Base-by-base conservation (phyloP, 768 basidiomycete species). In the Grammothele lineata region DNA sequence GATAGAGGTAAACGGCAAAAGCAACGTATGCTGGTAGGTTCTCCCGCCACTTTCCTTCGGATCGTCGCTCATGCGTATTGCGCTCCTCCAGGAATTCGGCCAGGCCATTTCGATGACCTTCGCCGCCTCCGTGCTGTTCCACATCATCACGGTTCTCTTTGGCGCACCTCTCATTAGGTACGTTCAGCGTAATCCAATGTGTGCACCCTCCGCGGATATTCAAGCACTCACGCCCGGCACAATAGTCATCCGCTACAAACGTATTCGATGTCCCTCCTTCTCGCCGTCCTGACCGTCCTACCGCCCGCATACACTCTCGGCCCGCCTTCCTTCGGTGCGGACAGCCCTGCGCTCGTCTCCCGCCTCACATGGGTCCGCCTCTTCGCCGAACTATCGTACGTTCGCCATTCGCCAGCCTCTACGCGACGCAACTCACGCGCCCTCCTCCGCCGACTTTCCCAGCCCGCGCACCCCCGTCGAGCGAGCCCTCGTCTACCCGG, bases 341-440 rank as follows among this genome's bases (percentile, higher is more conserved):
- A 70, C 37, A 65, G 71, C 6, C 60, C 65, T 14, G 71, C 82
- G 1, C 58, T 81, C 27, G 63, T 79, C 43, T 76, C 73, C 37
- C 74, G 85, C 35, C 72, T 83, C 61, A 76, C 77, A 5, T 91
- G 90, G 85, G 73, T 80, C 19, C 77, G 88, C 40, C 70, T 97
- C 33, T 93, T 94, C 59, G 86, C 78, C 39, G 87, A 92, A 54
- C 68, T 88, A 51, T 75, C 77, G 93, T 95, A 60, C 63, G 91
- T 82, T 3, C 76, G 89, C 92, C 59, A 61, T 86, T 81, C 2
- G 15, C 18, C 30, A 5, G 18, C 23, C 9, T n/a, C 17, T 21
- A 9, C 19, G 3, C 10, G 4, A 17, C 32, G 32, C 34, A 32
- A 32, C 8, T 32, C 30, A 32, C 15, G n/a, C n/a, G n/a, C n/a